Evolutionary conservation across 2,329 filamentous ascomycete species (phyloP).

Genomic region (Tolypocladium ophioglossoides): DNA sequence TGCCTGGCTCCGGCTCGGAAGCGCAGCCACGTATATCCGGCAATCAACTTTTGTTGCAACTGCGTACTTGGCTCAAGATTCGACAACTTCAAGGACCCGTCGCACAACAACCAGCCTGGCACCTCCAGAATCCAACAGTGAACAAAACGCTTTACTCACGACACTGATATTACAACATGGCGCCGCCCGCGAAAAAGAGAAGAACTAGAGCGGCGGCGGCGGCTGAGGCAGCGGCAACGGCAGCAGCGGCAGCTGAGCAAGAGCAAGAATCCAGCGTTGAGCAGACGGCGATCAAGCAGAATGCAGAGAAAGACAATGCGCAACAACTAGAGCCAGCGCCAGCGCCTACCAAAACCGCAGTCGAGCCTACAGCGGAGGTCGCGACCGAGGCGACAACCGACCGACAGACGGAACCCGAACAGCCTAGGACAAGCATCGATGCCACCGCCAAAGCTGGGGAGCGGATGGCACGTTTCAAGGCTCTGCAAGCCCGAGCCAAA

Average conservation of each 20-base stretch:
- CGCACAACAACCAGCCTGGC: neutral
- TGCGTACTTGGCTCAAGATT: neutral
- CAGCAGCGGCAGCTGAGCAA: neutral
- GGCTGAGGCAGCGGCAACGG: neutral
- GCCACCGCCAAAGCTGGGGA: conserved; percentile 46
- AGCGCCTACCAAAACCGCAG: conserved; percentile 2
- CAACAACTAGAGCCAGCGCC: neutral
- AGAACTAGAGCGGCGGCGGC: conserved; percentile 8
- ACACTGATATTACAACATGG: conserved; percentile 8
- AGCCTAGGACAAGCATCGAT: conserved; percentile 11
- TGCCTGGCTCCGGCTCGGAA: conserved; percentile 1
- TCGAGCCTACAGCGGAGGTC: neutral
- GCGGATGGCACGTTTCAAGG: conserved; percentile 73
- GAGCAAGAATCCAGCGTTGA: neutral
- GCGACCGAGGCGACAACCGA: neutral
- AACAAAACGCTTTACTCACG: neutral
- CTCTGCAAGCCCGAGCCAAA: conserved; percentile 72
- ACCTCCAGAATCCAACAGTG: neutral
- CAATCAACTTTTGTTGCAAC: neutral
- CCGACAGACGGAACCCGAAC: conserved; percentile 8
- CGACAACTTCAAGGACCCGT: neutral
- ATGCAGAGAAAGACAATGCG: neutral
- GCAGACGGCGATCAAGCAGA: neutral
- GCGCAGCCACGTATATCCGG: conserved; percentile 6
- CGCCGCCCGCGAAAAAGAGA: conserved; percentile 17